Base-by-base conservation (phyloP, 2,329 filamentous ascomycete species). In the Stachybotrys chlorohalonatus region DNA sequence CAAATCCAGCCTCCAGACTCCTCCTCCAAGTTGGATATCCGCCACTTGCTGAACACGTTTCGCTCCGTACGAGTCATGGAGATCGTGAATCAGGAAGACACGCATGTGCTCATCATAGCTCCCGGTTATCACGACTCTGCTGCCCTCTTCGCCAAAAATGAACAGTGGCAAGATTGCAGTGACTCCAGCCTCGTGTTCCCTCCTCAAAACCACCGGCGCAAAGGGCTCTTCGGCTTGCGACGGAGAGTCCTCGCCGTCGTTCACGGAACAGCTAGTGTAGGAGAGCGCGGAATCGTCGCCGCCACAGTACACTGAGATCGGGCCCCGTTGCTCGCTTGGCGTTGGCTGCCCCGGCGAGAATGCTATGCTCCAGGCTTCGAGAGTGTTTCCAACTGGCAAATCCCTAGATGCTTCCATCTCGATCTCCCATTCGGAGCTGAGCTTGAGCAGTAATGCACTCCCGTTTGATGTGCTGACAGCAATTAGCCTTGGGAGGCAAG, bases 41-140 rank as follows among this genome's bases (percentile, higher is more conserved):
- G 82, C 78, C 6, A 91, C 77, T 3, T 86, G 70, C 36, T 75
- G 75, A 1, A 73, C 68, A 49, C 71, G 74, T 52, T 71, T 70
- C 53, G 67, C 60, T 24, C 74, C 66, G 59, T 77, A 75, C 0
- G 71, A 70, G 31, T 63, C 59, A 47, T 72, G 62, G 2, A 71
- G 68, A 11, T 75, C 71, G 31, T 72, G 67, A 11, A 83, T 71
- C 1, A 77, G 68, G 51, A 88, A 79, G 1, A 96, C 75, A 11
- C 93, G 82, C 16, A 97, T 75, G 57, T 79, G 76, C 62, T 97
- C 92, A 63, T 97, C 94, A 65, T 97, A 99, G 65, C 90, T 95
- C 5, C 94, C 94, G 0, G 92, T 96, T 3, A 96, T 64, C 2
- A 95, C 69, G 5, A 94, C 64, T 5, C 77, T 75, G 1, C 76